Evolutionary conservation across 176 grass and related monocot species (phyloP), one percentile per base, ranked within the genome.

Genomic region (Dendrocalamus sinicus): DNA sequence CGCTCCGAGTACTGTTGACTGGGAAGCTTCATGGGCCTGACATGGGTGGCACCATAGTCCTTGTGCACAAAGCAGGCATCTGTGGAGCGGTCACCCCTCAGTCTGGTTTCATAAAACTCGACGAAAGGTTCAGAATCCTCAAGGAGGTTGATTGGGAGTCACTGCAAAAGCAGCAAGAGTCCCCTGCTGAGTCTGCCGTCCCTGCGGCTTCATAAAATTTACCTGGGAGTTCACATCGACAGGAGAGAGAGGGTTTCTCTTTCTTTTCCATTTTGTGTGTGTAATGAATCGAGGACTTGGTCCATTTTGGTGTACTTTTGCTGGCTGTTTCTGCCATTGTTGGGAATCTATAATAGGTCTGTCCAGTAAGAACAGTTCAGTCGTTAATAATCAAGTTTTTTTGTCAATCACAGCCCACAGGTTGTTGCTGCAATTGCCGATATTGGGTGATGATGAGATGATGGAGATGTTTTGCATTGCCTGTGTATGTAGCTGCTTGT

Each of bases 1-100:
- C 93, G 4, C 85, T 98, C 26, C 88, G 96, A 52, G 78, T 95
- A 54, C 79, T 98, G 78, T 81, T 98, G 55, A 95, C 91, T 0
- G 96, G 96, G 41, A 98, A 98, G 78, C 88, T 98, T 72, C 96
- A 98, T 73, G 96, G 93, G 22, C 96, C 95, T 68, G 93, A 93
- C 15, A 95, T 95, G 85, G 95, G 85, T 23, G 89, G 80, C 62
- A 91, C 89, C 37, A 89, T 98, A 26, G 22, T 79, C 77, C 89
- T 98, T 37, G 84, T 98, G 76, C 87, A 98, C 83, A 95, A 95
- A 92, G 91, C 91, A 9, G 86, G 90, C 78, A 51, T 62, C 75
- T 92, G 57, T 77, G 91, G 91, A 74, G 90, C 73, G 9, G 88
- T 92, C 46, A 87, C 79, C 44, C 82, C 83, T 20, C 81, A 92